phyloP scores from a whole-genome alignment of 2,329 filamentous ascomycete species.

The Cytospora chrysosperma region DNA sequence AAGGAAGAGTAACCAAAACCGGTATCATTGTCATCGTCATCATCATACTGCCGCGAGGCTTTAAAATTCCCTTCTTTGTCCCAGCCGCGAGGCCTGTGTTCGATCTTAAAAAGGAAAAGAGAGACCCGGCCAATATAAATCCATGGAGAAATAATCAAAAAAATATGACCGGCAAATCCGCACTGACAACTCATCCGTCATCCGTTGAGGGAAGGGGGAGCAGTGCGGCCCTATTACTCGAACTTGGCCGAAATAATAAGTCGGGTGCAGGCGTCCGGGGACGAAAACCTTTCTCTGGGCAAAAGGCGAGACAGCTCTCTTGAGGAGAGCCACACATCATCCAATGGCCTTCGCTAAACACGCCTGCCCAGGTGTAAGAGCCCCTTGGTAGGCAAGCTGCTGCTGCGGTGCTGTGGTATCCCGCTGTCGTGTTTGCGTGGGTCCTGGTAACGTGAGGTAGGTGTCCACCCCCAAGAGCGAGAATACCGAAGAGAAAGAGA shows the following conservation, averaged over 20 bases:
- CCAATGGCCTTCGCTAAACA: background rate
- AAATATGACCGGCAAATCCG: background rate
- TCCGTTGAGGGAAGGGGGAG: too few species aligned
- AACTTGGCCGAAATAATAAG: background rate
- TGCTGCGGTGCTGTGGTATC: conserved; percentile 31
- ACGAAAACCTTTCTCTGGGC: background rate
- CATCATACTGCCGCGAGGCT: conserved; percentile 34
- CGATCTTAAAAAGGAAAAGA: conserved; percentile 31
- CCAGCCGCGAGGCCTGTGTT: conserved; percentile 34
- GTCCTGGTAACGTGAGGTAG: background rate
- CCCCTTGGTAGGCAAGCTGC: conserved; percentile 8
- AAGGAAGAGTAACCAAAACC: background rate
- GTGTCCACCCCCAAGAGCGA: background rate
- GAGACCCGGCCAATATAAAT: background rate
- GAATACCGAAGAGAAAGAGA: background rate
- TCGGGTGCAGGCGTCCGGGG: background rate
- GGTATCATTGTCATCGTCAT: conserved; percentile 27
- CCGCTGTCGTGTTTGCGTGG: conserved; percentile 22
- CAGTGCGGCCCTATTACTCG: background rate
- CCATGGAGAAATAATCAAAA: conserved; percentile 3
- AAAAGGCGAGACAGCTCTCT: background rate
- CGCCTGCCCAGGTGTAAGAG: background rate
- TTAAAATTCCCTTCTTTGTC: conserved; percentile 29
- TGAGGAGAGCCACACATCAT: background rate
- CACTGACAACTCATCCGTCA: background rate